These are phyloP conservation scores for Gossypium longicalyx DNA, from an alignment of 345 rosid species.

Conservation along the genomic window DNA sequence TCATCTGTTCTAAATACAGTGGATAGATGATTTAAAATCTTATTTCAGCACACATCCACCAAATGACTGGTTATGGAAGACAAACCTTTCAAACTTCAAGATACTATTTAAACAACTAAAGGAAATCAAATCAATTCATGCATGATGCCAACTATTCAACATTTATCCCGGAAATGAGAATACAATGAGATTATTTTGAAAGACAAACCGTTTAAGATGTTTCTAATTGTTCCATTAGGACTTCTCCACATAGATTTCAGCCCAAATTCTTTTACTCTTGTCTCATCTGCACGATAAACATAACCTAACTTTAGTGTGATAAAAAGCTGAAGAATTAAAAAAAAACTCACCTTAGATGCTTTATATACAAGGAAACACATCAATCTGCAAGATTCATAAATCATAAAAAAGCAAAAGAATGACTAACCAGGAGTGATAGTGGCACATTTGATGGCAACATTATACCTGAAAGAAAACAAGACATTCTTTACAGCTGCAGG, in stretches of 20 bases:
- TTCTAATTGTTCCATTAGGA: constrained; percentile 97
- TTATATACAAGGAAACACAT: not conserved
- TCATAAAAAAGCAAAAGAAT: constrained; percentile 11
- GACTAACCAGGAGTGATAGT: constrained; percentile 90
- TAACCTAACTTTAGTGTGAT: not conserved
- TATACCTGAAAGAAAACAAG: constrained; percentile 54
- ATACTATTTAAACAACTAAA: constrained; percentile 1
- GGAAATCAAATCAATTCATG: not conserved
- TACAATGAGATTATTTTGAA: not conserved
- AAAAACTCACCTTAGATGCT: not conserved
- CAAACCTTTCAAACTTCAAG: not conserved
- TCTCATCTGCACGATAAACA: constrained; percentile 58
- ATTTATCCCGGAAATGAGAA: constrained; percentile 4
- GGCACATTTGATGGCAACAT: constrained; percentile 96
- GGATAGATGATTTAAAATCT: not conserved
- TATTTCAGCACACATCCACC: not conserved
- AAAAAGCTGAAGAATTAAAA: not conserved
- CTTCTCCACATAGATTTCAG: constrained; percentile 93
- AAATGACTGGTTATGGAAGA: not conserved
- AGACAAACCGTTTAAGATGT: constrained; percentile 83
- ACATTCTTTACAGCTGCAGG: not conserved
- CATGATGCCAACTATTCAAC: not conserved
- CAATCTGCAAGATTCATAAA: not conserved
- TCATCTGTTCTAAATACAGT: not conserved
- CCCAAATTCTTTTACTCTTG: constrained; percentile 91